Evolutionary conservation across 768 basidiomycete species (phyloP).

Genomic region (Kwoniella botswanensis): DNA sequence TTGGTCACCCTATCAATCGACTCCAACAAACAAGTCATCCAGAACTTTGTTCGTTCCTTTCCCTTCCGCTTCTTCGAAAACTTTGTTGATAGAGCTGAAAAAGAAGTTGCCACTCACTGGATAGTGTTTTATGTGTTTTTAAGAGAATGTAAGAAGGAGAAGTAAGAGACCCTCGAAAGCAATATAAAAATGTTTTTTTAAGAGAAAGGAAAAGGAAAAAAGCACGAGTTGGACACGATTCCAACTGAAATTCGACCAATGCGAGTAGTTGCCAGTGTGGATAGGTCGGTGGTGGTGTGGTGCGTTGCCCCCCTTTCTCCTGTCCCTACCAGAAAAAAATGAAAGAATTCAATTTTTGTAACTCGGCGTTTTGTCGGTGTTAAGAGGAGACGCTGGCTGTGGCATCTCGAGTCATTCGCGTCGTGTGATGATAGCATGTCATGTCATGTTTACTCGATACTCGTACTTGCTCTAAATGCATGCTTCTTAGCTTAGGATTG

Average conservation of each 20-base stretch:
- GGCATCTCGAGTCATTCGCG: conserved; percentile 3
- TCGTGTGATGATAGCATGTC: conserved; percentile 1
- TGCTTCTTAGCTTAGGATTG: neutral
- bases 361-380: conserved; percentile 1
- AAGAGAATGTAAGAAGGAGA: conserved; percentile 7
- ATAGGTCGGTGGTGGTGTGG: neutral
- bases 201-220: conserved; percentile 1
- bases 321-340: conserved; percentile 1
- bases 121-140: neutral
- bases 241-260: neutral
- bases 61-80: neutral
- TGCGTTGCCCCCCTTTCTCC: conserved; percentile 7
- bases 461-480: neutral
- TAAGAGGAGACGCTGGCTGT: neutral
- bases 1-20: neutral
- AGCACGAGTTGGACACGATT: conserved; percentile 13
- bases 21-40: neutral
- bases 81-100: too few species aligned
- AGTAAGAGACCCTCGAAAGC: conserved; percentile 1
- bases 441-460: neutral
- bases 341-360: neutral
- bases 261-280: neutral
- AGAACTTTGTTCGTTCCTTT: neutral
- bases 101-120: conserved; percentile 6
- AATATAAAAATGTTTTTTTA: neutral